These are phyloP conservation scores for Brassica incana DNA, from an alignment of 345 rosid genomes.

Conservation along the genomic window DNA sequence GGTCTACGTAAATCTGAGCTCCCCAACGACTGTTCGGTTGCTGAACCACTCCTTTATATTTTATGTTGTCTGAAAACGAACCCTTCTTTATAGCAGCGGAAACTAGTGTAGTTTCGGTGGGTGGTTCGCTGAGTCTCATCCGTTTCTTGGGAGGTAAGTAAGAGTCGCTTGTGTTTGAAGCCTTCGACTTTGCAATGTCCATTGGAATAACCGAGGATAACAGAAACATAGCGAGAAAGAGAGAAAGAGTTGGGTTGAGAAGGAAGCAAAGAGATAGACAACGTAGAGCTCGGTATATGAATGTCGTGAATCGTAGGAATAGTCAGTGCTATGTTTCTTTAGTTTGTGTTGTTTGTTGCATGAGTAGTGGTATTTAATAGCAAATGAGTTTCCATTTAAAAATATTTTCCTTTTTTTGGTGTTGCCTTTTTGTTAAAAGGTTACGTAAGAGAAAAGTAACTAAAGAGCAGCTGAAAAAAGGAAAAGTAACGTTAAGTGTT, in stretches of 20 bases:
- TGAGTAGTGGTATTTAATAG: not conserved
- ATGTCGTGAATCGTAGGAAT: not conserved
- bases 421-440: not conserved
- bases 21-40: constrained; percentile 60
- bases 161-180: not conserved
- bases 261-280: not conserved
- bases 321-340: not conserved
- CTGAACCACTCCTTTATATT: constrained; percentile 53
- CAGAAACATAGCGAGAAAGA: not conserved
- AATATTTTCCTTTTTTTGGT: not conserved
- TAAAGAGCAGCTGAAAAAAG: not conserved
- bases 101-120: not conserved
- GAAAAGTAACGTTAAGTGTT: not conserved
- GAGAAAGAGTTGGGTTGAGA: not conserved
- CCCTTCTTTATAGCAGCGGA: not conserved
- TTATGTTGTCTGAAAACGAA: not conserved
- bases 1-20: constrained; percentile 52
- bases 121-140: not conserved
- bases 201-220: not conserved
- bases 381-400: not conserved
- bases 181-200: not conserved
- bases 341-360: not conserved
- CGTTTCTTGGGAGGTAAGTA: constrained; percentile 26
- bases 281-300: not conserved
- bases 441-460: not conserved